Evolutionary conservation across 2,329 filamentous ascomycete species (phyloP).

Genomic region (Lecanicillium sp.): DNA sequence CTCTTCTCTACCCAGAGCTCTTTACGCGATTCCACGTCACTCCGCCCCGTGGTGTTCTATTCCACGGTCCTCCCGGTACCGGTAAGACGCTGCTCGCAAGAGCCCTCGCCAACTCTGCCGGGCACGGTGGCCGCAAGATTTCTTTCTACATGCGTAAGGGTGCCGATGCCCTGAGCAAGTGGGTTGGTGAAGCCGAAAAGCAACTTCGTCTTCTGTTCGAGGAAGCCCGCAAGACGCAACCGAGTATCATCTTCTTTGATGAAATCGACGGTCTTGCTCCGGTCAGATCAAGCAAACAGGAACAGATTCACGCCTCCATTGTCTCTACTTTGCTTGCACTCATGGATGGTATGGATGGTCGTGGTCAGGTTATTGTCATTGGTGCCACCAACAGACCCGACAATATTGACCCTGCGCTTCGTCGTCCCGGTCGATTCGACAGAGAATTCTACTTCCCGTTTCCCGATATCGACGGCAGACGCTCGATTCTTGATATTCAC

Average conservation of each 20-base stretch:
- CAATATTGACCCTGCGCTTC: conserved; percentile 91
- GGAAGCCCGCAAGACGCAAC: conserved; percentile 90
- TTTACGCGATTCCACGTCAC: conserved; percentile 90
- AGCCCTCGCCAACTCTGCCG: conserved; percentile 85
- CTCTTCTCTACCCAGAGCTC: conserved; percentile 88
- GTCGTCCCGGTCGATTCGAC: conserved; percentile 90
- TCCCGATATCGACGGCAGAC: conserved; percentile 72
- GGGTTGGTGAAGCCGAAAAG: conserved; percentile 96
- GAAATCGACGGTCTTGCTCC: conserved; percentile 97
- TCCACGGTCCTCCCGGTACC: conserved; percentile 94
- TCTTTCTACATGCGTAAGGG: conserved; percentile 99
- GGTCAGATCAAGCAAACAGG: conserved; percentile 94
- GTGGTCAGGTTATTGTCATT: conserved; percentile 96
- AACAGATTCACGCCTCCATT: conserved; percentile 97
- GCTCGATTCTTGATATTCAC: conserved; percentile 89
- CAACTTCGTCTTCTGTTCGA: conserved; percentile 91
- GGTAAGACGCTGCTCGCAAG: conserved; percentile 96
- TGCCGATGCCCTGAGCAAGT: conserved; percentile 94
- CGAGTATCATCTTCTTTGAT: conserved; percentile 99
- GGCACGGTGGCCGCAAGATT: conserved; percentile 84
- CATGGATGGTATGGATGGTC: conserved; percentile 98
- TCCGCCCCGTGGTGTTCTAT: conserved; percentile 88
- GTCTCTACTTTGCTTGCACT: conserved; percentile 88
- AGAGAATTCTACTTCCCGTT: conserved; percentile 97
- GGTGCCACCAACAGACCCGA: conserved; percentile 97